These are phyloP conservation scores for Sporothrix variecibatus DNA, from an alignment of 2,329 filamentous ascomycete species.

Conservation along the genomic window DNA sequence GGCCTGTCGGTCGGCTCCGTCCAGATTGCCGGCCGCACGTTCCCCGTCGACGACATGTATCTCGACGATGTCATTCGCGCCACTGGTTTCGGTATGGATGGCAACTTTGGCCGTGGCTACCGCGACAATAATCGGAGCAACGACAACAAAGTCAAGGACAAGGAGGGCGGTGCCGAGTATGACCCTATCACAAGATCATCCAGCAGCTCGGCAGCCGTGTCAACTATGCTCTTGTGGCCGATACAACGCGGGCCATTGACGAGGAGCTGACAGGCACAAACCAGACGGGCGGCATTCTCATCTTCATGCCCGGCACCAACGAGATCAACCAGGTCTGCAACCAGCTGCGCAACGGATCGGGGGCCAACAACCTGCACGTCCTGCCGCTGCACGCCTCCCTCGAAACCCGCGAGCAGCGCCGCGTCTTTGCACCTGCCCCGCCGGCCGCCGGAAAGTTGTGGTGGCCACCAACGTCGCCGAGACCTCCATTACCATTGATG, in stretches of 20 bases:
- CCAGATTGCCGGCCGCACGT: constrained; percentile 85
- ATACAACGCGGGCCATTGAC: constrained; percentile 81
- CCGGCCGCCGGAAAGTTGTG: constrained; percentile 85
- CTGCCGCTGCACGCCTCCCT: constrained; percentile 91
- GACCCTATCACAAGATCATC: constrained; percentile 67
- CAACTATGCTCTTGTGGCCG: constrained; percentile 84
- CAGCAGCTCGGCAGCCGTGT: constrained; percentile 77
- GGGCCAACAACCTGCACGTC: constrained; percentile 59
- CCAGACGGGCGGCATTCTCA: constrained; percentile 83
- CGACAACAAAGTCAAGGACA: neutral
- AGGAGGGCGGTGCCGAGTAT: constrained; percentile 35
- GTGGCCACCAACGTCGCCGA: constrained; percentile 96
- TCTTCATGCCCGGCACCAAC: constrained; percentile 88
- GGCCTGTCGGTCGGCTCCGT: constrained; percentile 72
- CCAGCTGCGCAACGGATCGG: constrained; percentile 60
- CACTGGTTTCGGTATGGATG: constrained; percentile 65
- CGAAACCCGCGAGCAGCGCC: constrained; percentile 81
- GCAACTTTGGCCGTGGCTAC: constrained; percentile 9
- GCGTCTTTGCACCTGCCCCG: constrained; percentile 75
- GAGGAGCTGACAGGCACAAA: constrained; percentile 64
- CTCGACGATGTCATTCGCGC: constrained; percentile 82
- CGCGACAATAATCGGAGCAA: neutral
- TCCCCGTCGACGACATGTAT: constrained; percentile 86
- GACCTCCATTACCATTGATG: constrained; percentile 97
- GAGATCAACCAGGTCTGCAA: constrained; percentile 85